These are phyloP conservation scores for Gloeostereum incarnatum DNA, from an alignment of 768 basidiomycete species.

Conservation along the genomic window DNA sequence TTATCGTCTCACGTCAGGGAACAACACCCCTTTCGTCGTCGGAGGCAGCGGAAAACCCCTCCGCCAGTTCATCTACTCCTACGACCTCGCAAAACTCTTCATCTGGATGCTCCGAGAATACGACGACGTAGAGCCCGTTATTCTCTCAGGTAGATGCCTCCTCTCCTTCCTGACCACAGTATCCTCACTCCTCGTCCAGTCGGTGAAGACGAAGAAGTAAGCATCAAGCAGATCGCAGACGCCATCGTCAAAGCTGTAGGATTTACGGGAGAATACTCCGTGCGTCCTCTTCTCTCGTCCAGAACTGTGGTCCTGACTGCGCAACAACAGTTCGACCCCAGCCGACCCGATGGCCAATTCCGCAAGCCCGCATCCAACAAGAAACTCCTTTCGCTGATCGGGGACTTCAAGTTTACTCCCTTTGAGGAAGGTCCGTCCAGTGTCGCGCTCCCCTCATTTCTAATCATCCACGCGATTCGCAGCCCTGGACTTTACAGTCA, in stretches of 20 bases:
- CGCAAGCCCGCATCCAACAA: constrained; percentile 94
- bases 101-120: constrained; percentile 91
- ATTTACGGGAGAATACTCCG: constrained; percentile 70
- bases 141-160: constrained; percentile 61
- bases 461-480: constrained; percentile 1
- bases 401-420: constrained; percentile 84
- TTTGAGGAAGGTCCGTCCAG: constrained; percentile 62
- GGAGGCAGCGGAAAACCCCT: constrained; percentile 86
- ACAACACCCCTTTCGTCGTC: constrained; percentile 80
- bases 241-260: constrained; percentile 81
- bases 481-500: constrained; percentile 72
- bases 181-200: constrained; percentile 34
- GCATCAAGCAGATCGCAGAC: constrained; percentile 84
- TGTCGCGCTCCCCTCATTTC: not conserved
- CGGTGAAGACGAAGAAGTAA: constrained; percentile 89
- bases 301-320: not conserved
- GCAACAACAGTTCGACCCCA: constrained; percentile 68
- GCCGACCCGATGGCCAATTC: constrained; percentile 87
- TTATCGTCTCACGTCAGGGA: constrained; percentile 35
- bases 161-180: not conserved
- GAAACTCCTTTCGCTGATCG: constrained; percentile 70
- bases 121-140: constrained; percentile 86
- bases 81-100: constrained; percentile 90
- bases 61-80: constrained; percentile 97
- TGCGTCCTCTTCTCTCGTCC: constrained; percentile 20